phyloP scores from a whole-genome alignment of 208 protist species.

The Phytomonas sp. region DNA sequence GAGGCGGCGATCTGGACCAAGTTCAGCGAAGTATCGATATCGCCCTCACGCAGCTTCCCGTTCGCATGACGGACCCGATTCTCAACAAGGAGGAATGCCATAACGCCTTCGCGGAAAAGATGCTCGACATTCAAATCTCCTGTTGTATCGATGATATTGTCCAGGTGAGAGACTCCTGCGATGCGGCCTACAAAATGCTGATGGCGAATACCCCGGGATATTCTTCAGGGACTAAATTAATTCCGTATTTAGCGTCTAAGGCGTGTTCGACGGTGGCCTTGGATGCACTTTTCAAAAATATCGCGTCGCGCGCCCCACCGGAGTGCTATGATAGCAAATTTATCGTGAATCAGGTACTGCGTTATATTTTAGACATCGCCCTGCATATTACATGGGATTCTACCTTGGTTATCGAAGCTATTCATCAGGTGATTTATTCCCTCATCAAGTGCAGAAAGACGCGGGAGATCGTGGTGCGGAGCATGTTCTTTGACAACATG shows the following conservation, averaged over 20 bases:
- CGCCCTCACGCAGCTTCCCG: conserved; percentile 15
- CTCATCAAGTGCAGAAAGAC: conserved; percentile 34
- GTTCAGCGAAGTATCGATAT: conserved; percentile 56
- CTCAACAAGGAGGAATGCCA: conserved; percentile 9
- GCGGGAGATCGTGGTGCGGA: conserved; percentile 35
- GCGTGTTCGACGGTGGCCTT: conserved; percentile 37
- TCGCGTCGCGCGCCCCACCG: conserved; percentile 23
- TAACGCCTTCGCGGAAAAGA: conserved; percentile 36
- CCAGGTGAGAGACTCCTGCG: conserved; percentile 27
- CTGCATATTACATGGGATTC: conserved; percentile 37
- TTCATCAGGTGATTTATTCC: conserved; percentile 34
- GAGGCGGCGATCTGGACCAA: conserved; percentile 35
- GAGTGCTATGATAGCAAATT: conserved; percentile 24
- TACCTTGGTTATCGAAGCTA: conserved; percentile 25
- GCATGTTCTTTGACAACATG: conserved; percentile 43
- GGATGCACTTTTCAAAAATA: conserved; percentile 59
- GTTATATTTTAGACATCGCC: conserved; percentile 50
- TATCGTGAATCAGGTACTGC: conserved; percentile 63
- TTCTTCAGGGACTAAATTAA: conserved; percentile 39
- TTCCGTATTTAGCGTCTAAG: conserved; percentile 75
- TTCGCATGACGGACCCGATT: not conserved
- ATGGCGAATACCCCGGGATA: conserved; percentile 10
- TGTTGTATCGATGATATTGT: conserved; percentile 28
- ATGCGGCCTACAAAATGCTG: conserved; percentile 36
- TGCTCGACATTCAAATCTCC: conserved; percentile 39